Evolutionary conservation across 140 eudicot genomes (phyloP).

Genomic region (Senecio squalidus): DNA sequence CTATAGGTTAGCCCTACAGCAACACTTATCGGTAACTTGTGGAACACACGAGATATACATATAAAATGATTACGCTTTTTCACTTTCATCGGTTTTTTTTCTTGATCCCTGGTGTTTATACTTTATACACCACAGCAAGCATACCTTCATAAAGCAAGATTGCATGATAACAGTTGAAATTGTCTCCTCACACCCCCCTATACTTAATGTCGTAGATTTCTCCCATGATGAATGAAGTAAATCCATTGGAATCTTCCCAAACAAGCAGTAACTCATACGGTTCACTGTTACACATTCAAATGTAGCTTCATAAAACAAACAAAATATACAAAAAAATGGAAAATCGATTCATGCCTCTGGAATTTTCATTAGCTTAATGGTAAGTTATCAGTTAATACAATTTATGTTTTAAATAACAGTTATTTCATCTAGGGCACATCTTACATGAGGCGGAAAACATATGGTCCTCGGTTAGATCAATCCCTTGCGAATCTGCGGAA

Average conservation of each 20-base stretch:
- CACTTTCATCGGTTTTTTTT: background rate
- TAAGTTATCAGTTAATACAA: background rate
- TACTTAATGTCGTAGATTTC: conserved; percentile 53
- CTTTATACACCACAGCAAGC: conserved; percentile 4
- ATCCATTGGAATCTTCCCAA: conserved; percentile 87
- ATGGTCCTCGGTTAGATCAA: conserved; percentile 48
- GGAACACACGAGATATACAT: background rate
- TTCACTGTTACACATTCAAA: conserved; percentile 38
- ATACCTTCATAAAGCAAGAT: conserved; percentile 79
- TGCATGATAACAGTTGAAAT: conserved; percentile 66
- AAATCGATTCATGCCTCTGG: background rate
- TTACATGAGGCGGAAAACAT: conserved; percentile 58
- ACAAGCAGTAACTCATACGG: conserved; percentile 52
- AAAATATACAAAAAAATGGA: too few species aligned
- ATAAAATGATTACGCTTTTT: background rate
- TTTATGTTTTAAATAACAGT: conserved; percentile 3
- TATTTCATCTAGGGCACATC: conserved; percentile 8
- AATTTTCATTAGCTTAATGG: background rate
- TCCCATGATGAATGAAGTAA: conserved; percentile 73
- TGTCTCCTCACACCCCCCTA: conserved; percentile 78
- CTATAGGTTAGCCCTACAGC: conserved; percentile 1
- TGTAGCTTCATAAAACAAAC: background rate
- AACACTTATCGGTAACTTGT: background rate
- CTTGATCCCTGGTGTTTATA: background rate
- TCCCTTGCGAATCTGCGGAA: conserved; percentile 26